These are phyloP conservation scores for Aspergillus nomiae DNA, from an alignment of 2,329 filamentous ascomycete species.

Conservation along the genomic window DNA sequence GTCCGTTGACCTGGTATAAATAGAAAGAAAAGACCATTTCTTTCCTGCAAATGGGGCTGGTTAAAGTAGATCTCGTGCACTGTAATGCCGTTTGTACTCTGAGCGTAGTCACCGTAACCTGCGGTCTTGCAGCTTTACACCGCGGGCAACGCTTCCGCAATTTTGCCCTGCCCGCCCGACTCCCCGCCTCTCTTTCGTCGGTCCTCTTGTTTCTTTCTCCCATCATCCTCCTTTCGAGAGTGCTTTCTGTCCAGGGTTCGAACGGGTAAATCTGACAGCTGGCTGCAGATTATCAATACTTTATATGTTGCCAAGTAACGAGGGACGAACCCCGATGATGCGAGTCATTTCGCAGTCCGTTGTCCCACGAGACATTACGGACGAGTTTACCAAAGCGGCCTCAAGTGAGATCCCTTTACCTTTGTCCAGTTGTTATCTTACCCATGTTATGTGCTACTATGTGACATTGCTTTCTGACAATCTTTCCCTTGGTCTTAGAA, in stretches of 20 bases:
- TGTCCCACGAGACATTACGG: constrained; percentile 56
- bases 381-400: constrained; percentile 55
- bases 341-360: constrained; percentile 40
- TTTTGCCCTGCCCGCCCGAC: constrained; percentile 25
- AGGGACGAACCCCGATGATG: constrained; percentile 33
- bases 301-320: constrained; percentile 38
- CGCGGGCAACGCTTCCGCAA: constrained; percentile 17
- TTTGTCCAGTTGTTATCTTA: not conserved
- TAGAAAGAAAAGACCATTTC: constrained; percentile 32
- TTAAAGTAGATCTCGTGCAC: not conserved
- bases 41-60: constrained; percentile 6
- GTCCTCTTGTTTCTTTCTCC: constrained; percentile 10
- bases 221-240: constrained; percentile 6
- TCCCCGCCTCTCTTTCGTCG: constrained; percentile 23
- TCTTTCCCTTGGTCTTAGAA: constrained; percentile 50
- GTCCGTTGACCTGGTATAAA: constrained; percentile 32
- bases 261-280: constrained; percentile 24
- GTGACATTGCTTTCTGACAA: constrained; percentile 10
- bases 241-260: constrained; percentile 9
- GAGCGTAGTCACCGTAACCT: not conserved
- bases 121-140: not conserved
- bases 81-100: not conserved
- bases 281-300: constrained; percentile 26
- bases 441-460: not conserved
- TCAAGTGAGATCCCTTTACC: constrained; percentile 41